These are phyloP conservation scores for Coemansia sp. DNA, from an alignment of 192 early-diverging fungal species.

Conservation along the genomic window DNA sequence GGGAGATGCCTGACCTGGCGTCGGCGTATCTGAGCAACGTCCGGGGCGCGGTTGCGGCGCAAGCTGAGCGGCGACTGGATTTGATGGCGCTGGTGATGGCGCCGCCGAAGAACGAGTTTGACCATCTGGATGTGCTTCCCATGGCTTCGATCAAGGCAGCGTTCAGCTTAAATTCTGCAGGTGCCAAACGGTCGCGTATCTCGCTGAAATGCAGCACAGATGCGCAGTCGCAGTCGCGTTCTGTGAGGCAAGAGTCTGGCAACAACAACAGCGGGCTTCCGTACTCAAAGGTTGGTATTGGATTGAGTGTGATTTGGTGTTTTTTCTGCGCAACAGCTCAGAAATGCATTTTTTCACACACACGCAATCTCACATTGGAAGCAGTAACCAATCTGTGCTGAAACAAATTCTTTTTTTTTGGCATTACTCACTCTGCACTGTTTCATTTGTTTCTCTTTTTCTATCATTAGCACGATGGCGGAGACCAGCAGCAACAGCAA, in stretches of 20 bases:
- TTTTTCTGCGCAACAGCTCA: conserved; percentile 6
- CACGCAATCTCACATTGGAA: neutral
- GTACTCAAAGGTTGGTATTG: conserved; percentile 8
- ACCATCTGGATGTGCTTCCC: conserved; percentile 34
- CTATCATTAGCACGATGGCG: conserved; percentile 19
- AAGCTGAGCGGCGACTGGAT: conserved; percentile 9
- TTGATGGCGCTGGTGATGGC: conserved; percentile 40
- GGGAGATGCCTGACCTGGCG: conserved; percentile 30
- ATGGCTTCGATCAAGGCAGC: conserved; percentile 37
- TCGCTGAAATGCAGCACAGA: conserved; percentile 32
- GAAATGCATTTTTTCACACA: conserved; percentile 7
- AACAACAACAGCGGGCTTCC: neutral
- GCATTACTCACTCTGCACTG: conserved; percentile 6
- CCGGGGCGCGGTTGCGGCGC: conserved; percentile 5
- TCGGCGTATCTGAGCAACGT: conserved; percentile 39
- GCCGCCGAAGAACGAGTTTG: conserved; percentile 48
- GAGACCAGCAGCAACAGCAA: conserved; percentile 10
- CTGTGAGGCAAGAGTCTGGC: neutral
- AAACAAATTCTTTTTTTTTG: neutral
- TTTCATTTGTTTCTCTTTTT: conserved; percentile 4
- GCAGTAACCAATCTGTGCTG: neutral
- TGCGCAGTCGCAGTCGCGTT: conserved; percentile 4
- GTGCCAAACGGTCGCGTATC: conserved; percentile 32
- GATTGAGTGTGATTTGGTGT: neutral
- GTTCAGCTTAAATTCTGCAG: conserved; percentile 16